Conservation (phyloP, 108 stramenopile species). For the Conticribra weissflogii region DNA sequence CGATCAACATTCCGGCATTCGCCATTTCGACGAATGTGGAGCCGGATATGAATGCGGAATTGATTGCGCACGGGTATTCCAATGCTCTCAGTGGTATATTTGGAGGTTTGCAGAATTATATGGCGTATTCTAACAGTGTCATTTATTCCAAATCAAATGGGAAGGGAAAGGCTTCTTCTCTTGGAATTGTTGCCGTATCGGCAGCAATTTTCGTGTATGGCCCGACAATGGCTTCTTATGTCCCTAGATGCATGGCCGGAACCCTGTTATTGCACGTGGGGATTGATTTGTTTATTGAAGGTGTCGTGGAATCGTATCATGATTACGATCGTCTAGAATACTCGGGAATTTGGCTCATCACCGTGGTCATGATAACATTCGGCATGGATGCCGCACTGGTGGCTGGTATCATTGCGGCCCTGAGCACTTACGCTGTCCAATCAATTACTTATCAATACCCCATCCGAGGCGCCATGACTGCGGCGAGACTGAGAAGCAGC, state of each 20-base stretch:
- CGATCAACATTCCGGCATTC: constrained; percentile 73
- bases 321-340: constrained; percentile 18
- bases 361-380: constrained; percentile 64
- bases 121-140: constrained; percentile 71
- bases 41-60: constrained; percentile 79
- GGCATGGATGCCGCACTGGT: constrained; percentile 79
- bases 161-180: constrained; percentile 42
- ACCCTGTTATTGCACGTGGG: constrained; percentile 85
- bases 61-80: constrained; percentile 81
- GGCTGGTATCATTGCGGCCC: constrained; percentile 64
- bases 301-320: constrained; percentile 20
- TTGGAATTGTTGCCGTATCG: constrained; percentile 50
- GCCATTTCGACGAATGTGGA: constrained; percentile 71
- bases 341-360: constrained; percentile 56
- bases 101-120: constrained; percentile 77
- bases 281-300: constrained; percentile 82
- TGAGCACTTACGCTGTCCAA: constrained; percentile 68
- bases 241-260: constrained; percentile 88
- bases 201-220: constrained; percentile 71
- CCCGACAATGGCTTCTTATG: constrained; percentile 54
- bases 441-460: constrained; percentile 60
- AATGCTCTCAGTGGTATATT: constrained; percentile 65
- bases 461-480: constrained; percentile 71
- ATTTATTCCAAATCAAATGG: constrained; percentile 81
- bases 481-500: constrained; percentile 61